Base-by-base conservation (phyloP, 2,329 filamentous ascomycete species). In the Coniochaeta prunicola region DNA sequence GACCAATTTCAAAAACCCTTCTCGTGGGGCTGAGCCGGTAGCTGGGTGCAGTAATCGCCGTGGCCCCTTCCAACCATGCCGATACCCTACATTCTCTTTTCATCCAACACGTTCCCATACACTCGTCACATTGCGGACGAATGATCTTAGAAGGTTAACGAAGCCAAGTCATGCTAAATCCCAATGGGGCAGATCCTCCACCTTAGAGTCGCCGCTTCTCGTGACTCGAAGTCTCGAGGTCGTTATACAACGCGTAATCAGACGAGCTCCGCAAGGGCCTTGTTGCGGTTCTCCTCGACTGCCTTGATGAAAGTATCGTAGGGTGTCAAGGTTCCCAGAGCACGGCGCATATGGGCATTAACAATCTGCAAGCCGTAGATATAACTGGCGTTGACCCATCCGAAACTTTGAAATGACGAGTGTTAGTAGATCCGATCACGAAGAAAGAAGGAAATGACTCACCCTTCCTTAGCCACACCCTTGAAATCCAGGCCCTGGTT, bases 341-440 rank as follows among this genome's bases (percentile, higher is more conserved):
- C 91, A 66, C 92, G 89, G 71, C 88, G 86, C 85, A 94, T 92
- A 74, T 96, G 91, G 33, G 90, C 89, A 66, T 90, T 92, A 61
- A 96, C 81, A 65, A 97, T 90, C 64, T 92, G 88, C 61, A 97
- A 80, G 42, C 93, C 94, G 69, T 96, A 96, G 59, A 97, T 90
- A 71, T 96, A 99, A 71, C 92, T 97, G 68, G 94, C 93, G 71
- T 99, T 99, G 68, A 97, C 94, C 94, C 94, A 99, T 57, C 93
- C 94, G 70, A 99, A 99, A 59, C 93, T 56, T n/a, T 38, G 15
- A 59, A 30, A 60, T 57, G 34, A 33, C 17, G 54, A 55, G 33
- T 28, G 65, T 76, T 62, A 76, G 71, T 60, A 62, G 42, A n/a
- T 40, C 24, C 2, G 7, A 19, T 19, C 19, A 28, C 30, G 57